Base-by-base conservation (phyloP, 352 stramenopile genomes). In the Plasmopara halstedii region DNA sequence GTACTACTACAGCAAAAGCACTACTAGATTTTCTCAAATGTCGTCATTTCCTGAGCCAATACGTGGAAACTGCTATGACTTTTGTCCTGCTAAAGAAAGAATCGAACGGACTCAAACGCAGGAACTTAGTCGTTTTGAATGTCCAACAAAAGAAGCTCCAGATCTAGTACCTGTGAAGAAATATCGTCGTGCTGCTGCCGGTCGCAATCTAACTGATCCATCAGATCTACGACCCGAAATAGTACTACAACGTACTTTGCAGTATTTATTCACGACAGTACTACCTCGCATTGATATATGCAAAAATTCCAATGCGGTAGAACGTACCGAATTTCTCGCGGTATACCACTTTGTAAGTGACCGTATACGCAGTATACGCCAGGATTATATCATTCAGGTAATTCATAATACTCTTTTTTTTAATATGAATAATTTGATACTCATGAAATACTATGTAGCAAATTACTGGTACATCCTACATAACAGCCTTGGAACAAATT, bases 331-430 rank as follows among this genome's bases (percentile, higher is more conserved):
- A 19, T 88, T 88, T 46, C 29, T 88, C 20, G 50, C 65, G 11
- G 42, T 85, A 17, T 88, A 88, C 44, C 67, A 88, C 46, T 88
- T 86, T 45, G 15, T 88, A 1, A 76, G 60, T 35, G 77, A 88
- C 53, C 70, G 77, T n/a, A 25, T 86, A 19, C 77, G 77, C 10
- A 81, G 72, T 26, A 66, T 88, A 10, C 72, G 77, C 27, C 73
- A 88, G 43, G 77, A 88, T 58, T 80, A 84, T 37, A 81, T 67
- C 4, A 46, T 88, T 4, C 76, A 88, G 67, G 72, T 82, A 56
- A 6, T 42, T 11, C 41, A 19, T 23, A 1, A 17, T n/a, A n/a
- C n/a, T n/a, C n/a, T n/a, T 14, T 13, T 17, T 15, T 18, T 17
- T 35, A 18, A 35, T 17, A 35, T 6, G 15, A n/a, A 1, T 4